These are phyloP conservation scores for Bacidia gigantensis DNA, from an alignment of 495 filamentous ascomycete species.

Conservation along the genomic window DNA sequence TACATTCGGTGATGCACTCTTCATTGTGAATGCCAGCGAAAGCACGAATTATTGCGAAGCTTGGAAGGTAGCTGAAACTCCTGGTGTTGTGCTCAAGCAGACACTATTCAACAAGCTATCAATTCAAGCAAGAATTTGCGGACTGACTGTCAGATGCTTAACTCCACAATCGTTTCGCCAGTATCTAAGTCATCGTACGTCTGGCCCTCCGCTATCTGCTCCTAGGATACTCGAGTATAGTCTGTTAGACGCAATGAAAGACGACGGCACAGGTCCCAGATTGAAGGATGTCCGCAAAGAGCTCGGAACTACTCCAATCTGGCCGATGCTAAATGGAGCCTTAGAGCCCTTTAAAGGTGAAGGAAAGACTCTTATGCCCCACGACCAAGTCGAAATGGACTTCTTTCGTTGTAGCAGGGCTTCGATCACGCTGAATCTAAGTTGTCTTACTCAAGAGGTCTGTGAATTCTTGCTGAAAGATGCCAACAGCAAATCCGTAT, in stretches of 20 bases:
- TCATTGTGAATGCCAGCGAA: neutral
- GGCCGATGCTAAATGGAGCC: slow-evolving; percentile 7
- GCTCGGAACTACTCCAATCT: slow-evolving; percentile 2
- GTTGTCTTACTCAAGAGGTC: neutral
- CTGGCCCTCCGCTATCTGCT: too few species aligned
- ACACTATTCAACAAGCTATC: slow-evolving; percentile 2
- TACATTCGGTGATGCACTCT: slow-evolving; percentile 1
- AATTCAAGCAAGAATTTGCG: neutral
- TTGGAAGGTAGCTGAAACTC: neutral
- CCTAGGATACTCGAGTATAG: slow-evolving; percentile 8
- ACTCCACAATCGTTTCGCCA: neutral
- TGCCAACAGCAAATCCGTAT: neutral
- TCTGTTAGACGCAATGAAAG: slow-evolving; percentile 8
- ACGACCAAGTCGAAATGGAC: slow-evolving; percentile 2
- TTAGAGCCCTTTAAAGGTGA: neutral
- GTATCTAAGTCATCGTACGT: too few species aligned
- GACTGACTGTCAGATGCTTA: neutral
- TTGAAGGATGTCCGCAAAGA: neutral
- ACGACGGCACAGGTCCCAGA: too few species aligned
- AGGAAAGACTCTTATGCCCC: slow-evolving; percentile 2
- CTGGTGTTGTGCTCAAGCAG: slow-evolving; percentile 4
- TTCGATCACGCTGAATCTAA: slow-evolving; percentile 2
- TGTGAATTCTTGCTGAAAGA: neutral
- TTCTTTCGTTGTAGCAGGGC: slow-evolving; percentile 3
- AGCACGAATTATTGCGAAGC: slow-evolving; percentile 3